Base-by-base conservation (phyloP, 2,329 filamentous ascomycete genomes). In the Arthrobotrys megalospora region DNA sequence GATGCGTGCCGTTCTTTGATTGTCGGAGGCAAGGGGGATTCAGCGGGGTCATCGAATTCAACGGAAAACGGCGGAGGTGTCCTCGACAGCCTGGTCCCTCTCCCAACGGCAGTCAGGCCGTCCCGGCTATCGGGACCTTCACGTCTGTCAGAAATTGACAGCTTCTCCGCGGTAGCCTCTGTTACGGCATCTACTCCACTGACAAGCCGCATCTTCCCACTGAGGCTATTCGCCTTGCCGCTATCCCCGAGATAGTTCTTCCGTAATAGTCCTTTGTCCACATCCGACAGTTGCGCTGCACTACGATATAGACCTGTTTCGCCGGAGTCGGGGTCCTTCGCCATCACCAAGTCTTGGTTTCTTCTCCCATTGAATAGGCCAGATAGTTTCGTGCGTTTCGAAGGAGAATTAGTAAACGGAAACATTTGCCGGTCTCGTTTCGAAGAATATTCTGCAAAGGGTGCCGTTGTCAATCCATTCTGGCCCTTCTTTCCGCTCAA, bases 1-100 rank as follows among this genome's bases (percentile, higher is more conserved):
- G 73, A 77, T 41, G 48, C 41, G 38, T 71, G 32, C 36, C 43
- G 50, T 28, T 58, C 50, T 14, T 63, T 65, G 2, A 63, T 62
- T 7, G 66, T 67, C 32, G 73, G 72, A 2, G 72, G 73, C 36
- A 77, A 63, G 21, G 58, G 58, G n/a, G 66, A 50, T 45, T 77
- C 73, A 8, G 21, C 34, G 12, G n/a, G 11, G 16, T 50, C 66
- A 5, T 71, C 66, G 14, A 28, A 38, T 45, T 67, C 66, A 28
- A 63, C 8, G 19, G 19, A 28, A n/a, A 66, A 52, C 24, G 65
- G 73, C 1, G 73, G 50, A 11, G 73, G 73, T 12, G 73, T 71
- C 41, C 62, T 66, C 6, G 66, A 71, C 41, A 66, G 32, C n/a
- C 50, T 60, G n/a, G 24, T 38, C 3, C 43, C 66, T 16, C 32